Evolutionary conservation across 345 rosid genomes (phyloP), one percentile per base, ranked within the genome.

Genomic region (Erodium maritimum): DNA sequence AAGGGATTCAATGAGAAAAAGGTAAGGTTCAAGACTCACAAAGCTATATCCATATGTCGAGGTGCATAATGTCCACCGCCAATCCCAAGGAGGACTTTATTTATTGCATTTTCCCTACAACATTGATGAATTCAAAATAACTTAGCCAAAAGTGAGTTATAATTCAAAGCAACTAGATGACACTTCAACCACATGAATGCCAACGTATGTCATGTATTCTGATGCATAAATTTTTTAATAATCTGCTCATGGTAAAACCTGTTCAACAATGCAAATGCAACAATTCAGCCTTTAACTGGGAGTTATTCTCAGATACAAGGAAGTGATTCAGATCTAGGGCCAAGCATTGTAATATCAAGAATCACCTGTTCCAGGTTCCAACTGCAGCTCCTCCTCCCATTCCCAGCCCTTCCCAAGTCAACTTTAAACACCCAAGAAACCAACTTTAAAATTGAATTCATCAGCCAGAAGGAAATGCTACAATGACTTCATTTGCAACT

Each of bases 31-130:
- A 11, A 23, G 29, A 77, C 96, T 76, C 79, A 91, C 98, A 66
- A 21, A 61, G 58, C 94, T 65, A 88, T 70, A 69, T 88, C 95
- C 95, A 76, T 81, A 60, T 91, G 98, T 50, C 95, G 83, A 67
- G 96, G 96, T 20, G 91, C 96, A 62, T 88, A 91, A 71, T 88
- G 94, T 61, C 95, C 98, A 61, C 98, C 94, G 54, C 94, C 98
- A 55, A 91, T 74, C 59, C 95, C 98, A 55, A 88, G 68, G 29
- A 88, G 96, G 53, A 88, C 89, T 67, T 78, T 91, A 60, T 74
- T 75, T 59, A 73, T 84, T 18, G 72, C 69, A 17, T 55, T 77
- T 57, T 73, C 82, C 69, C 93, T 91, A 57, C 52, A 55, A 56
- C 58, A 57, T 20, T 19, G 21, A 59, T 54, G 22, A 52, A 53